Conservation (phyloP, 2,329 filamentous ascomycete genomes). For the Eurotiales sp. region DNA sequence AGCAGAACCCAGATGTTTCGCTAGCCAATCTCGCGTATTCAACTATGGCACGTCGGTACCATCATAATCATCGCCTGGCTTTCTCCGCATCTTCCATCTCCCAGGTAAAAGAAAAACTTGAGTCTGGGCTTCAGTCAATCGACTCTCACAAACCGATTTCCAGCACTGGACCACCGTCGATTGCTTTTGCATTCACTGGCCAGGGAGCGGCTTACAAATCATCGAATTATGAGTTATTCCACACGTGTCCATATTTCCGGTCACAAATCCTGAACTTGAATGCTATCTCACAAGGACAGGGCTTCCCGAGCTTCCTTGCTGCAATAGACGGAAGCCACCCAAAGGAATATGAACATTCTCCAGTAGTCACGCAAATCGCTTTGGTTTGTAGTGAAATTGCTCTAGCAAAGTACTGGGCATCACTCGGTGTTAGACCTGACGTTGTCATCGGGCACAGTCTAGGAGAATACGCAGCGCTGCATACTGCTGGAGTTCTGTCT, state of each 20-base stretch:
- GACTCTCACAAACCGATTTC: too few species aligned
- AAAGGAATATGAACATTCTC: slow-evolving; percentile 11
- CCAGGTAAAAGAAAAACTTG: too few species aligned
- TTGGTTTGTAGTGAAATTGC: slow-evolving; percentile 41
- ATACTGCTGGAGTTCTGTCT: slow-evolving; percentile 34
- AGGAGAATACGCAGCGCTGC: slow-evolving; percentile 39
- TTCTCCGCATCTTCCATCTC: too few species aligned
- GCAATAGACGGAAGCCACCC: slow-evolving; percentile 19
- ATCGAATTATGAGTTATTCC: slow-evolving; percentile 27
- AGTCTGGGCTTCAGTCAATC: too few species aligned
- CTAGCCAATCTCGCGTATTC: slow-evolving; percentile 62
- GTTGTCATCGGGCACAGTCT: slow-evolving; percentile 32
- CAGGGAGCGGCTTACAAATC: slow-evolving; percentile 26
- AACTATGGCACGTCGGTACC: slow-evolving; percentile 55
- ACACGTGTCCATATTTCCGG: slow-evolving; percentile 23
- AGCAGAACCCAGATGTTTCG: slow-evolving; percentile 32
- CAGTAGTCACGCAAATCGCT: slow-evolving; percentile 37
- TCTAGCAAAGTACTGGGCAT: slow-evolving; percentile 30
- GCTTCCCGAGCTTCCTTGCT: slow-evolving; percentile 30
- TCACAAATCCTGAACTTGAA: slow-evolving; percentile 28
- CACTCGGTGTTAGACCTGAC: slow-evolving; percentile 26
- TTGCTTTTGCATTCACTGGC: slow-evolving; percentile 35
- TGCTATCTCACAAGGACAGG: slow-evolving; percentile 22
- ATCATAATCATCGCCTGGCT: too few species aligned
- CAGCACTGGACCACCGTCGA: too few species aligned